Evolutionary conservation across 192 early-diverging fungal species (phyloP).

Genomic region (Phycomyces blakesleeanus): DNA sequence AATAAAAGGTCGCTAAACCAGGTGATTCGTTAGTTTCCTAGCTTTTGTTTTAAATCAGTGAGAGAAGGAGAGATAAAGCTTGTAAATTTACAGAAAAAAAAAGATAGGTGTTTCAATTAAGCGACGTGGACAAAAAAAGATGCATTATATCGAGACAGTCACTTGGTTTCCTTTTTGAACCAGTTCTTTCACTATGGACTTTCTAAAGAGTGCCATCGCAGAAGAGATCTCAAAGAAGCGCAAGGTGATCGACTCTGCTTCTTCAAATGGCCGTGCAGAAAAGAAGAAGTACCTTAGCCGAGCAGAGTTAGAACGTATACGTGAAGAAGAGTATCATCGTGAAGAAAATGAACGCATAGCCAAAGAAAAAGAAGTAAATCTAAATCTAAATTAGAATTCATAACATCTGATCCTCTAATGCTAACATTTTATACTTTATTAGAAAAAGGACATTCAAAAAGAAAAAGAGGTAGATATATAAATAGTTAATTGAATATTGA

Average conservation of each 20-base stretch:
- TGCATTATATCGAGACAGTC: background rate
- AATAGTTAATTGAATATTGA: no score
- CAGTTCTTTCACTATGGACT: constrained; percentile 21
- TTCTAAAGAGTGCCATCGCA: constrained; percentile 45
- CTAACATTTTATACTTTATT: background rate
- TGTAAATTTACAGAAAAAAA: no score
- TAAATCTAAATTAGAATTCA: constrained; percentile 7
- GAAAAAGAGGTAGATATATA: constrained; percentile 22
- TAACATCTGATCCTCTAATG: background rate
- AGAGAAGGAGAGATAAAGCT: background rate
- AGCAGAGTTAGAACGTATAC: constrained; percentile 69
- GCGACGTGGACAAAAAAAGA: no score
- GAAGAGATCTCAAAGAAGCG: constrained; percentile 75
- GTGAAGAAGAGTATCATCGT: constrained; percentile 52
- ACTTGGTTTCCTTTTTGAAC: background rate
- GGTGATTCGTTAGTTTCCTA: no score
- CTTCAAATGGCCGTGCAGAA: constrained; percentile 15
- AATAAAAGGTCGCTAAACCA: no score
- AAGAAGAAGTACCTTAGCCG: constrained; percentile 77
- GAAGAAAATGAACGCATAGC: constrained; percentile 52
- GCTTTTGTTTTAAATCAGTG: no score
- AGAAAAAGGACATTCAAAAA: constrained; percentile 15
- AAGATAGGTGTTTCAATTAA: no score
- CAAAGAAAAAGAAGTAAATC: constrained; percentile 47
- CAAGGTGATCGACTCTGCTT: constrained; percentile 44